These are phyloP conservation scores for Penicillium bovifimosum DNA, from an alignment of 495 filamentous ascomycete species.

Conservation along the genomic window DNA sequence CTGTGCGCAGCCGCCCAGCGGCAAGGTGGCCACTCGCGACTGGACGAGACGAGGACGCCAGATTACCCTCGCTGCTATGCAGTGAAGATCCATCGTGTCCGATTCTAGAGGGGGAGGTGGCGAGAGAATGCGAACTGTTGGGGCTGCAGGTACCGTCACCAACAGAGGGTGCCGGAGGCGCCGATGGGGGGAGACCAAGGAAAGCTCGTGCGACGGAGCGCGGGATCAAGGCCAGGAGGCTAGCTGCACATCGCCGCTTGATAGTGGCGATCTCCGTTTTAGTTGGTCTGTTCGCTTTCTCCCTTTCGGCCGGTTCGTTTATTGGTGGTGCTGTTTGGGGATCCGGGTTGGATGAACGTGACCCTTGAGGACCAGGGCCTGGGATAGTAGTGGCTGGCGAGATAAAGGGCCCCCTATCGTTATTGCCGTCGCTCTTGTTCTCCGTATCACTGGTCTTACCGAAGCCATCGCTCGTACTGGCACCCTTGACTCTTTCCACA, in stretches of 20 bases:
- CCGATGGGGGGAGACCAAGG: slow-evolving; percentile 27
- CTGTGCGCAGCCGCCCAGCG: slow-evolving; percentile 9
- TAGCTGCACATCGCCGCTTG: slow-evolving; percentile 51
- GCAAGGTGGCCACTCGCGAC: background rate
- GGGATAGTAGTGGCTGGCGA: background rate
- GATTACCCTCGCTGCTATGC: background rate
- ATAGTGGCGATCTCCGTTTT: slow-evolving; percentile 43
- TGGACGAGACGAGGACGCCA: slow-evolving; percentile 3
- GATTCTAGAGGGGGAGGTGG: slow-evolving; percentile 5
- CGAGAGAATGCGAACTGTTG: slow-evolving; percentile 14
- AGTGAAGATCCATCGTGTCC: slow-evolving; percentile 5
- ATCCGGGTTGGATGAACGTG: background rate
- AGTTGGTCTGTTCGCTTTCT: slow-evolving; percentile 17
- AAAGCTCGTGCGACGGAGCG: slow-evolving; percentile 34
- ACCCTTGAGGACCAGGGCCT: background rate
- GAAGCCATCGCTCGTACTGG: slow-evolving; percentile 11
- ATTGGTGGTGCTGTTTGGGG: slow-evolving; percentile 4
- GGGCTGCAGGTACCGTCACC: slow-evolving; percentile 27
- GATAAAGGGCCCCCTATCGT: slow-evolving; percentile 16
- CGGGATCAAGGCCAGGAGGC: slow-evolving; percentile 45
- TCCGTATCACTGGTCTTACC: slow-evolving; percentile 8
- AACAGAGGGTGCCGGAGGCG: slow-evolving; percentile 4
- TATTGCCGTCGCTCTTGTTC: slow-evolving; percentile 6
- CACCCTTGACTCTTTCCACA: slow-evolving; percentile 2
- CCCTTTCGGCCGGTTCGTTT: background rate